phyloP scores from a whole-genome alignment of 2,329 filamentous ascomycete genomes.

The Rhynchosporium agropyri region DNA sequence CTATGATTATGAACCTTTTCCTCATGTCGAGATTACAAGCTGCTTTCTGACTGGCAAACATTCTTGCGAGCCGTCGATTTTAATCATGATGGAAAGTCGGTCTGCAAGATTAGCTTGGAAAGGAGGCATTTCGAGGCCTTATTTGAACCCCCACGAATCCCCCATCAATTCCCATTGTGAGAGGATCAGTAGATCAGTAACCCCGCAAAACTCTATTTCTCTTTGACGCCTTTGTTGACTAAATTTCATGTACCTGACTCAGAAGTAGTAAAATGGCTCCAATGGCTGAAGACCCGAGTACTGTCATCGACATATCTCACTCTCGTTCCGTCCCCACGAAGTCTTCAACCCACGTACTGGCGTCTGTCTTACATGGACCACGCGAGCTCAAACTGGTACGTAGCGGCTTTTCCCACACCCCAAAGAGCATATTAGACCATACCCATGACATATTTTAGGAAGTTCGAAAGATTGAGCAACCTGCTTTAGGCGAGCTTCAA shows the following conservation, averaged over 20 bases:
- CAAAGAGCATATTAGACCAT: conserved; percentile 16
- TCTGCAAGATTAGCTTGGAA: conserved; percentile 18
- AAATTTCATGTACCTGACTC: conserved; percentile 11
- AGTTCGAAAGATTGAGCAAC: conserved; percentile 48
- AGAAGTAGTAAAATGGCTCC: conserved; percentile 22
- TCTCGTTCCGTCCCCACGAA: conserved; percentile 20
- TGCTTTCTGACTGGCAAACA: conserved; percentile 23
- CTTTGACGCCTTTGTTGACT: conserved; percentile 17
- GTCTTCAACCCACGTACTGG: conserved; percentile 13
- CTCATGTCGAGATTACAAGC: conserved; percentile 23
- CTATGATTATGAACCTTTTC: conserved; percentile 20
- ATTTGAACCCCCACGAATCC: conserved; percentile 20
- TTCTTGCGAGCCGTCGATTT: conserved; percentile 1
- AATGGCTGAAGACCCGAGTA: conserved; percentile 24
- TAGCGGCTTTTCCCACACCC: conserved; percentile 18
- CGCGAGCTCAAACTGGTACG: conserved; percentile 60
- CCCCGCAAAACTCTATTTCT: conserved; percentile 13
- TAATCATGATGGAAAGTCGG: conserved; percentile 15
- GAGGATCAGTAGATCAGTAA: conserved; percentile 8
- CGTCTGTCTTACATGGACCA: conserved; percentile 52
- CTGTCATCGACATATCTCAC: conserved; percentile 11
- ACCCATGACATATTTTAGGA: conserved; percentile 47
- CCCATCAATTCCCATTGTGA: conserved; percentile 10
- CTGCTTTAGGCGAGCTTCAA: conserved; percentile 59
- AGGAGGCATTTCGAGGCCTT: conserved; percentile 5